Conservation (phyloP, 1,139 yeast species). For the Chernovozyma aurita region DNA sequence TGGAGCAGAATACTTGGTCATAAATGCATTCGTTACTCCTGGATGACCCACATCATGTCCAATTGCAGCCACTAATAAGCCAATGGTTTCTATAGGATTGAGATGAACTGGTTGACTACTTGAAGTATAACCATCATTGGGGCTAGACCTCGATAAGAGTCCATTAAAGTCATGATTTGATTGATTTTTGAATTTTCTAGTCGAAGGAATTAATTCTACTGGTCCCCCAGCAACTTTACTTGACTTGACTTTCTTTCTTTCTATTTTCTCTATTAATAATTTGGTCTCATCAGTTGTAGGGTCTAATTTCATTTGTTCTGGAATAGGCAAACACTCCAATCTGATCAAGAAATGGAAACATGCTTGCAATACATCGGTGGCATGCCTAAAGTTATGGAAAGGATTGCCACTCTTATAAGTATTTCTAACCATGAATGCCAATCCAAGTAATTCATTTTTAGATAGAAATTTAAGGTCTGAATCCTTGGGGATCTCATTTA, state of each 20-base stretch:
- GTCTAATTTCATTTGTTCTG: constrained; percentile 30
- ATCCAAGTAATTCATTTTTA: constrained; percentile 47
- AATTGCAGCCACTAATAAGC: constrained; percentile 72
- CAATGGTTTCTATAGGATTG: constrained; percentile 47
- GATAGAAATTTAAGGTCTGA: constrained; percentile 18
- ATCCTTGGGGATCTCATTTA: constrained; percentile 27
- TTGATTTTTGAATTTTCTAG: not conserved
- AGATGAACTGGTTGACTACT: constrained; percentile 14
- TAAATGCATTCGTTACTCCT: constrained; percentile 79
- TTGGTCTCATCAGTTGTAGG: constrained; percentile 13
- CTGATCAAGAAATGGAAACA: constrained; percentile 60
- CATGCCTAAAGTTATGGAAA: constrained; percentile 93
- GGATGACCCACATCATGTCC: constrained; percentile 98
- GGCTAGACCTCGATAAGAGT: not conserved
- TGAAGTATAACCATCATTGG: not conserved
- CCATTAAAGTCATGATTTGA: not conserved
- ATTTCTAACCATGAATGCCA: constrained; percentile 63
- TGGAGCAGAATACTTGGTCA: constrained; percentile 61
- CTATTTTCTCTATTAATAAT: not conserved
- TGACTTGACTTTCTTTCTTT: not conserved
- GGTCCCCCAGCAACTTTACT: not conserved
- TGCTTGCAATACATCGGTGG: constrained; percentile 92
- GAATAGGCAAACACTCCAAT: constrained; percentile 43
- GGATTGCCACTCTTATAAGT: constrained; percentile 81
- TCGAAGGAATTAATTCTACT: not conserved